Percentiles rank a stretch among this genome's conserved stretches.
phyloP scores from a whole-genome alignment of 768 basidiomycete genomes.

The Boletus insuetus region DNA sequence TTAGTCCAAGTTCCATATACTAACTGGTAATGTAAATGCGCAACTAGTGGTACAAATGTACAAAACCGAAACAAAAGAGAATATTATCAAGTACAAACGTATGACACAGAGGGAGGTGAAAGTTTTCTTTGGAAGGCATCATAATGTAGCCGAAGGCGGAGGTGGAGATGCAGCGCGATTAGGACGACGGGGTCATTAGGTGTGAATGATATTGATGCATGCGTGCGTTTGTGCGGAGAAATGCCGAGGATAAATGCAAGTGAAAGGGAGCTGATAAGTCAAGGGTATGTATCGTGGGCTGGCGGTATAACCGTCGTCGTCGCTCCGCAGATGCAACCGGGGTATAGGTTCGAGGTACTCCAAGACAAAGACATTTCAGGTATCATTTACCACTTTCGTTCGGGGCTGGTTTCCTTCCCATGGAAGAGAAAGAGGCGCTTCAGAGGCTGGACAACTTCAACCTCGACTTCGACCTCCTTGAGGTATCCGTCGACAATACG shows the following conservation, averaged over 20 bases:
- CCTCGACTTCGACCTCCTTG: constrained; percentile 48
- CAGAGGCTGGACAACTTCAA: constrained; percentile 51
- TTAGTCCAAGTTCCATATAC: constrained; percentile 34
- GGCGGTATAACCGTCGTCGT: constrained; percentile 33
- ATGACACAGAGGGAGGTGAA: constrained; percentile 29
- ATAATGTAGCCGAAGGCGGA: constrained; percentile 12
- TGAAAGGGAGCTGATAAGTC: constrained; percentile 29
- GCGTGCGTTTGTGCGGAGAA: constrained; percentile 20
- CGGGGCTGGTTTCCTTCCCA: constrained; percentile 37
- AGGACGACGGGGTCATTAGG: constrained; percentile 31
- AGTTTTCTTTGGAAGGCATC: constrained; percentile 22
- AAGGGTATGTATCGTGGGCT: constrained; percentile 35
- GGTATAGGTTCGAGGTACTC: constrained; percentile 27
- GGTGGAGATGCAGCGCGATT: constrained; percentile 30
- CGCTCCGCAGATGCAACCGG: constrained; percentile 25
- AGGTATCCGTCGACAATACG: constrained; percentile 50
- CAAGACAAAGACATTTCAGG: constrained; percentile 7
- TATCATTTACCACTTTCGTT: constrained; percentile 28
- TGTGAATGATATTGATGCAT: constrained; percentile 26
- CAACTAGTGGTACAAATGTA: constrained; percentile 34
- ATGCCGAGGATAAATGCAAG: constrained; percentile 24
- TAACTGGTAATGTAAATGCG: constrained; percentile 36
- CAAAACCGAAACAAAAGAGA: constrained; percentile 20
- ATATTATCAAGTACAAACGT: constrained; percentile 34
- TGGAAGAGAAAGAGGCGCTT: constrained; percentile 74